Evolutionary conservation across 2,329 filamentous ascomycete species (phyloP), one percentile per base, ranked within the genome.

Genomic region (Leptographium wingfieldii): DNA sequence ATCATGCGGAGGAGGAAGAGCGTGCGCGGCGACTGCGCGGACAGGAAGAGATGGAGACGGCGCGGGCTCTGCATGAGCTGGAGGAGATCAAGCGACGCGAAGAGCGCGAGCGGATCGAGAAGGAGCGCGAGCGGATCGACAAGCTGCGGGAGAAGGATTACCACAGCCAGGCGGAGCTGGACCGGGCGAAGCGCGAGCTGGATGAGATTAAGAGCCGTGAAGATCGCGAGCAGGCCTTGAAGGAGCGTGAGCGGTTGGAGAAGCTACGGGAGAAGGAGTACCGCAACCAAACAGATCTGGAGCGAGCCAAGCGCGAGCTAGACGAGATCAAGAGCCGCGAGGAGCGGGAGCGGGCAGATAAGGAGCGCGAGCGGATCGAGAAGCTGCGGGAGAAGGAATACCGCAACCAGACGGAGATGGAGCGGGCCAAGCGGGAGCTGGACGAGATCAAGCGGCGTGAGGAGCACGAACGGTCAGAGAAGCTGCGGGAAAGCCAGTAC

Each of bases 261-360:
- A 73, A 79, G 59, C 72, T 75, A 60, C 66, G 63, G 61, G 68
- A 61, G 68, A 74, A 76, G 61, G 73, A 76, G 59, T 73, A 73
- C 58, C 76, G 77, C 29, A 75, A 83, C 59, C 78, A 76, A 68
- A 73, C 76, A 64, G 77, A 81, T 63, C 68, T 81, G 1, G 78
- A 80, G 66, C 67, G 73, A 76, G 56, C 75, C 59, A 72, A 75
- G 60, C 73, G 74, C 49, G 72, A 70, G 11, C 71, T 73, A 59
- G 74, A 77, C 56, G 75, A 78, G 62, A 73, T 74, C 61, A 70
- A 74, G 59, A 70, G 70, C n/a, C 69, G 70, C 40, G 73, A 79
- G 38, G 77, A 77, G 65, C 72, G 77, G 62, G 78, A 76, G 53
- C 74, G 74, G 57, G 76, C 78, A 40, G 77, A 81, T 68, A 73